phyloP scores from a whole-genome alignment of 176 grass and related monocot species.

The Triticum monococcum region DNA sequence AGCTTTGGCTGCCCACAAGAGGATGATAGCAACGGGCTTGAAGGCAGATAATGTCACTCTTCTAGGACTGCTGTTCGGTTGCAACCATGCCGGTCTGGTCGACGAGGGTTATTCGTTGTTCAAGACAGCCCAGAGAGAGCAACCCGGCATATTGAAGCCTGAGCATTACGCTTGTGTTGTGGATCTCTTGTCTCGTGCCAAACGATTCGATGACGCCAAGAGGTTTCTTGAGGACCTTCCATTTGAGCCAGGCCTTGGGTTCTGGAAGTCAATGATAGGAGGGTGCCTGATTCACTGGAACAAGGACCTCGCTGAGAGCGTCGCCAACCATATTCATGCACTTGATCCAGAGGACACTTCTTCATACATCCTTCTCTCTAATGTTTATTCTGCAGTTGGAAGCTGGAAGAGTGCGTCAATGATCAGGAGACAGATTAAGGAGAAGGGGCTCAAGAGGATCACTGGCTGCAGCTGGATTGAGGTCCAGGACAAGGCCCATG shows the following conservation, averaged over 20 bases:
- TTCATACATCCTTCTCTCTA: constrained; percentile 77
- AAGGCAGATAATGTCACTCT: constrained; percentile 56
- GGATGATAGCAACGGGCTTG: constrained; percentile 45
- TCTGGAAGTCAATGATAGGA: constrained; percentile 80
- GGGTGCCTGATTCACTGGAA: constrained; percentile 68
- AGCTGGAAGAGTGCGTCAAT: constrained; percentile 60
- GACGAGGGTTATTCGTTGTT: constrained; percentile 65
- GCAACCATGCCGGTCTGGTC: constrained; percentile 74
- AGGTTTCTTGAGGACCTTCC: constrained; percentile 68
- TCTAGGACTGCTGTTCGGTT: constrained; percentile 68
- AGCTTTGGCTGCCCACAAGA: constrained; percentile 60
- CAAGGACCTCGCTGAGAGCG: constrained; percentile 42
- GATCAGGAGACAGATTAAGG: constrained; percentile 77
- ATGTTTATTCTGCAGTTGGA: constrained; percentile 71
- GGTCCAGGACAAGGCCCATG: constrained; percentile 62
- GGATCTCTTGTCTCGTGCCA: constrained; percentile 65
- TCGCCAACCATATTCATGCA: constrained; percentile 38
- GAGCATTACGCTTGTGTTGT: constrained; percentile 85
- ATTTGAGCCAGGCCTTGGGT: constrained; percentile 74
- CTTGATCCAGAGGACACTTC: constrained; percentile 69
- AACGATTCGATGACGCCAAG: constrained; percentile 55
- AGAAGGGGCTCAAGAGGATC: constrained; percentile 82
- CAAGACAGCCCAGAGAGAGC: constrained; percentile 46
- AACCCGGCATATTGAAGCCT: constrained; percentile 45
- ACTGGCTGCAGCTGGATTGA: constrained; percentile 95